Evolutionary conservation across 2,329 filamentous ascomycete genomes (phyloP).

Genomic region (Xylaria digitata): DNA sequence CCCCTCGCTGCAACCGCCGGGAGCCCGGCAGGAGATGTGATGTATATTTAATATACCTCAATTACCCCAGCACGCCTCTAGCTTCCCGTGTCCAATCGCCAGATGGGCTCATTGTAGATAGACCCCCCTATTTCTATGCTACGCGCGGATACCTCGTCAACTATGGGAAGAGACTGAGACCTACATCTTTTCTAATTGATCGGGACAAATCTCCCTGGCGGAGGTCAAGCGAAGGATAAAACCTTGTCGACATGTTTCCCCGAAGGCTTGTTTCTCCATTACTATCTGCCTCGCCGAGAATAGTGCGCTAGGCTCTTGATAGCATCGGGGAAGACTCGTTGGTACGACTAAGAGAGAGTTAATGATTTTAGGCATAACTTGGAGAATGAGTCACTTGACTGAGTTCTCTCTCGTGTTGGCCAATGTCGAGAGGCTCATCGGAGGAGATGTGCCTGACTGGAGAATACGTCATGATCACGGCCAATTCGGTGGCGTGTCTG

Average conservation of each 20-base stretch:
- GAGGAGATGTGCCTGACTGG: slow-evolving; percentile 33
- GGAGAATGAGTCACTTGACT: slow-evolving; percentile 34
- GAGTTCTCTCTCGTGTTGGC: slow-evolving; percentile 27
- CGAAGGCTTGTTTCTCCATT: background rate
- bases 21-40: background rate
- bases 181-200: background rate
- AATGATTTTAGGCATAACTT: background rate
- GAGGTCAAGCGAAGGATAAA: background rate
- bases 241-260: background rate
- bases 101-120: background rate
- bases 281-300: background rate
- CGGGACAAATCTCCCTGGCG: background rate
- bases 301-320: background rate
- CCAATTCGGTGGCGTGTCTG: slow-evolving; percentile 1
- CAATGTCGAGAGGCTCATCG: slow-evolving; percentile 34
- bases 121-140: too few relatives aligned
- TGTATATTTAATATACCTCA: background rate
- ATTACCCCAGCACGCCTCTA: too few relatives aligned
- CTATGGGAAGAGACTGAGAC: background rate
- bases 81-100: background rate
- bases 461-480: slow-evolving; percentile 26
- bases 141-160: background rate
- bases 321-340: background rate
- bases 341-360: background rate
- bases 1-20: background rate